Base-by-base conservation (phyloP, 805 yeast species). In the Yarrowia sp. region DNA sequence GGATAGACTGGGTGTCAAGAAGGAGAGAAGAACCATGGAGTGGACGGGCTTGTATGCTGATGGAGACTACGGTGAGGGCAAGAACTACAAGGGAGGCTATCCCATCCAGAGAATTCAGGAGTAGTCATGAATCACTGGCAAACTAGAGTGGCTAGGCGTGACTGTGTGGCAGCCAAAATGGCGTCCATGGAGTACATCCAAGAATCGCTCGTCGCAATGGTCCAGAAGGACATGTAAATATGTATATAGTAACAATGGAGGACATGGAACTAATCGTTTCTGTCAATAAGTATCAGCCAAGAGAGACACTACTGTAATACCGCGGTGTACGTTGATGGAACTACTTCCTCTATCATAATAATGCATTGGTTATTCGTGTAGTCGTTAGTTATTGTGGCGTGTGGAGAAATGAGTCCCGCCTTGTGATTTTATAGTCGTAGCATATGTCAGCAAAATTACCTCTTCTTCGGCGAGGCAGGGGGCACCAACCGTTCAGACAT, bases 11-110 rank as follows among this genome's bases (percentile, higher is more conserved):
- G 83, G 80, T 12, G 96, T 91, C 1, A 71, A 70, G 7, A 49
- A 67, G 1, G 72, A 70, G 0, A 77, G 76, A 17, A 76, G 93
- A 48, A 71, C 76, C 1, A 43, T 80, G 6, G 76, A 78, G 2
- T 80, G 68, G 70, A 83, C 89, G 0, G 67, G 64, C 11, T 73
- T 85, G 26, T 92, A 90, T 0, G 75, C 79, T 0, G 97, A 90
- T 72, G 64, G 73, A 4, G 69, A 74, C 0, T 92, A 89, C 70
- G 97, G 96, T 5, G 66, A 67, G 8, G 80, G 79, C 35, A 83
- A 84, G 2, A 87, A 87, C 68, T 74, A 77, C 52, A 72, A 73
- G 24, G 87, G 86, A 24, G 81, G 81, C 68, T 74, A 78, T 32
- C 88, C 88, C 10, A 74, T 85, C 11, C 69, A 21, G 35, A 24